These are phyloP conservation scores for Spiraea crenata DNA, from an alignment of 331 rosid species.

Conservation along the genomic window DNA sequence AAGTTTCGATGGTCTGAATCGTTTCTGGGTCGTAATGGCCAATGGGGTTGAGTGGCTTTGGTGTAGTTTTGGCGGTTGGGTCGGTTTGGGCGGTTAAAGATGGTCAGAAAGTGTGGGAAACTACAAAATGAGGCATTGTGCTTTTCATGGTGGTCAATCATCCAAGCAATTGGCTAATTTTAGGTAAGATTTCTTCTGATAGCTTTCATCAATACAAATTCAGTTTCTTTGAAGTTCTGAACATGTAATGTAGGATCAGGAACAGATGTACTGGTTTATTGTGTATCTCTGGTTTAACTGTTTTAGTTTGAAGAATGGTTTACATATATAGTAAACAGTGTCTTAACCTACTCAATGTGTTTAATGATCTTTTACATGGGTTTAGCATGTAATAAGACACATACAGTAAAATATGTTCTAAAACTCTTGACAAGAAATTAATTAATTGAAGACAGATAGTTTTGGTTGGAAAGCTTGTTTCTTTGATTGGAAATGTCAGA, in stretches of 20 bases:
- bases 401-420: not conserved
- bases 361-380: not conserved
- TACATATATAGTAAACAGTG: too few relatives aligned
- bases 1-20: conserved; percentile 44
- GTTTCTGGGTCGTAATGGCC: not conserved
- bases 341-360: not conserved
- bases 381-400: not conserved
- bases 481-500: not conserved
- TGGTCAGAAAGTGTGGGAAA: conserved; percentile 11
- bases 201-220: not conserved
- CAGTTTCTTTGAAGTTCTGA: not conserved
- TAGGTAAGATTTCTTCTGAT: conserved; percentile 13
- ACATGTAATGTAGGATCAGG: not conserved
- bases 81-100: not conserved
- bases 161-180: not conserved
- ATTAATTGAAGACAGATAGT: not conserved
- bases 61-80: not conserved
- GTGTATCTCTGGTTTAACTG: not conserved
- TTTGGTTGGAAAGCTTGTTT: not conserved
- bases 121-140: not conserved
- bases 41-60: not conserved
- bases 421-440: not conserved
- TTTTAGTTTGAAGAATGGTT: not conserved
- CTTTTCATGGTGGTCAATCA: not conserved
- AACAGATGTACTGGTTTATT: not conserved